Evolutionary conservation across 345 rosid genomes (phyloP).

Genomic region (Linum tenue): DNA sequence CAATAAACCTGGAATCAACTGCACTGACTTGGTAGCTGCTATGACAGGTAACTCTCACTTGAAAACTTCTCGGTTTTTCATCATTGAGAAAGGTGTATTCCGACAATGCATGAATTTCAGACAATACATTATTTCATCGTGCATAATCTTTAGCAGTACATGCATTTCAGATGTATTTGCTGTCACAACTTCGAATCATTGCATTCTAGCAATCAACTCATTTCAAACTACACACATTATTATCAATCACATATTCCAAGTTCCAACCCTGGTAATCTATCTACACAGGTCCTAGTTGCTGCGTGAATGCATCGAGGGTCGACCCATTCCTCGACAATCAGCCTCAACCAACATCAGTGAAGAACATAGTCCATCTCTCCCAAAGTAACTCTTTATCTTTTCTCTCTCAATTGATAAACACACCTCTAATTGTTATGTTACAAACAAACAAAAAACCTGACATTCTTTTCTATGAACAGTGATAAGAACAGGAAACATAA

Average conservation of each 20-base stretch:
- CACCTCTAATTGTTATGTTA: no score
- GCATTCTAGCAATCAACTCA: not conserved
- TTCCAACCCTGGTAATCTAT: conserved; percentile 5
- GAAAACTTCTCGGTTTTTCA: no score
- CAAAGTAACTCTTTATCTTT: conserved; percentile 28
- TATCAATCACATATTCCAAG: conserved; percentile 10
- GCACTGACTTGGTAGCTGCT: conserved; percentile 18
- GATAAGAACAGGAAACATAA: not conserved
- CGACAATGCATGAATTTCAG: no score
- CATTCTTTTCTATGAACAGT: not conserved
- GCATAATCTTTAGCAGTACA: no score
- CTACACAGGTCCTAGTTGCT: conserved; percentile 13
- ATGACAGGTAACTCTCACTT: conserved; percentile 23
- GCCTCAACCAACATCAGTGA: conserved; percentile 32
- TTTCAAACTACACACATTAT: conserved; percentile 14
- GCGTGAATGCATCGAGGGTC: conserved; percentile 23
- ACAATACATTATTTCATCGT: no score
- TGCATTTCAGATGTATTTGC: no score
- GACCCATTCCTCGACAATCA: conserved; percentile 16
- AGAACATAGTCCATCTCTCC: conserved; percentile 32
- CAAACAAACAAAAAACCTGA: no score
- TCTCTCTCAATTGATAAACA: not conserved
- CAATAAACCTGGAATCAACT: conserved; percentile 13
- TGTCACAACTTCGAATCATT: no score
- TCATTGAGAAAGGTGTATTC: no score